Base-by-base conservation (phyloP, 495 filamentous ascomycete species). In the Lasiosphaeris hirsuta region DNA sequence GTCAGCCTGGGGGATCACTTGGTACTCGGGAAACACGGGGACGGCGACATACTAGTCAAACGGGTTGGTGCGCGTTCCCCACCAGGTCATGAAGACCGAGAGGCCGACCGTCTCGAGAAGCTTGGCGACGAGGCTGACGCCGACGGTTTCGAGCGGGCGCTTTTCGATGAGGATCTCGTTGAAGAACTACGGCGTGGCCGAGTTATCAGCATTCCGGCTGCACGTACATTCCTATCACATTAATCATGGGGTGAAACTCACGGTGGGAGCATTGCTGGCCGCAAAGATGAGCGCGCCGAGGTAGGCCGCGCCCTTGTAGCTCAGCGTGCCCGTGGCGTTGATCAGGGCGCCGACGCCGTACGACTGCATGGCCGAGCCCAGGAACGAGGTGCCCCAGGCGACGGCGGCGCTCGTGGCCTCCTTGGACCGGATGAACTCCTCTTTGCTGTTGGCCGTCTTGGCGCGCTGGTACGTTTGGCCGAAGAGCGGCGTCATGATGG, bases 231-330 rank as follows among this genome's bases (percentile, higher is more conserved):
- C n/a, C n/a, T 19, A 40, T 3, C 36, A 14, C 11, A 3, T 35
- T 15, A 38, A 7, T 35, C 3, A 18, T 33, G 30, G 7, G 30
- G 14, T 33, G 41, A 37, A 52, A 83, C 90, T 43, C 87, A 96
- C 92, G 56, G 86, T 83, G 46, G 94, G 94, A 53, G 93, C 91
- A 54, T 88, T 82, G 66, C 86, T 93, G 57, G 94, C 94, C 46
- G 92, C 82, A 80, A 98, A 97, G 72, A 98, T 86, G 65, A 98
- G 81, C 38, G 80, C 81, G 51, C 94, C 94, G 37, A 98, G 76
- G 75, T 97, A 98, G 14, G 94, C 90, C 58, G 94, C 94, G 65
- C 94, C 94, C 81, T 96, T 96, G 78, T 97, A 97, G 75, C 81
- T 89, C 52, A 98, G 78, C 40, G 92, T 96, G 58, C 92, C 91